These are phyloP conservation scores for Saturnispora gosingensis DNA, from an alignment of 805 yeast species.

Conservation along the genomic window DNA sequence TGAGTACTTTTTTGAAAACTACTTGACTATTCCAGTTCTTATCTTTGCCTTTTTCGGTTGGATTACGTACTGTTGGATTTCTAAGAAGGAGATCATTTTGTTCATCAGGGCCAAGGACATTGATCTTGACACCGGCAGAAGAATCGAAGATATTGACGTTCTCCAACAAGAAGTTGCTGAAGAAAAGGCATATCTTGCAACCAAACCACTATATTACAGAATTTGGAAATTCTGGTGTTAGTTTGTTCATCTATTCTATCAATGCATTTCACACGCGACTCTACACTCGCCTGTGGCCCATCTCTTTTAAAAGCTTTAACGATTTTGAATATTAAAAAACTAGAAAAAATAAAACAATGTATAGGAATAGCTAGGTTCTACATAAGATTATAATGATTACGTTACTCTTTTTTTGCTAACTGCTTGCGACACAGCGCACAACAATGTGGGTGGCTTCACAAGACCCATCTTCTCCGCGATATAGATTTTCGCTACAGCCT, in stretches of 20 bases:
- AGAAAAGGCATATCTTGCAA: slow-evolving; percentile 40
- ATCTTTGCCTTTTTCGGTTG: slow-evolving; percentile 37
- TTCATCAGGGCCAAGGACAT: slow-evolving; percentile 39
- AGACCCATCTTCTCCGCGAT: not conserved
- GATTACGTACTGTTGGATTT: slow-evolving; percentile 36
- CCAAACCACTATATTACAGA: slow-evolving; percentile 41
- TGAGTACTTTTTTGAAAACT: slow-evolving; percentile 51
- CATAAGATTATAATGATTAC: not conserved
- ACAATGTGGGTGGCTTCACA: not conserved
- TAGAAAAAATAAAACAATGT: not conserved
- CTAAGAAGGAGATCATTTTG: slow-evolving; percentile 34
- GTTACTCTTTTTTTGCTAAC: not conserved
- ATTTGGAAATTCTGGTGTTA: slow-evolving; percentile 51
- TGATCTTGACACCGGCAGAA: slow-evolving; percentile 57
- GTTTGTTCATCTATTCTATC: slow-evolving; percentile 5
- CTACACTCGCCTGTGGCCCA: not conserved
- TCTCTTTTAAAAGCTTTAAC: not conserved
- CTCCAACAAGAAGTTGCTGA: slow-evolving; percentile 48
- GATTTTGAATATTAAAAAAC: not conserved
- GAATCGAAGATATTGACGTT: slow-evolving; percentile 48
- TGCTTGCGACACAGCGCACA: not conserved
- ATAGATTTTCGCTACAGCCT: not conserved
- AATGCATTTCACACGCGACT: not conserved
- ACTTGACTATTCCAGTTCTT: slow-evolving; percentile 56
- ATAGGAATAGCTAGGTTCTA: not conserved